Percentiles rank a stretch among this genome's conserved stretches.
Evolutionary conservation across 345 rosid species (phyloP).

Genomic region (Dipteronia dyeriana): DNA sequence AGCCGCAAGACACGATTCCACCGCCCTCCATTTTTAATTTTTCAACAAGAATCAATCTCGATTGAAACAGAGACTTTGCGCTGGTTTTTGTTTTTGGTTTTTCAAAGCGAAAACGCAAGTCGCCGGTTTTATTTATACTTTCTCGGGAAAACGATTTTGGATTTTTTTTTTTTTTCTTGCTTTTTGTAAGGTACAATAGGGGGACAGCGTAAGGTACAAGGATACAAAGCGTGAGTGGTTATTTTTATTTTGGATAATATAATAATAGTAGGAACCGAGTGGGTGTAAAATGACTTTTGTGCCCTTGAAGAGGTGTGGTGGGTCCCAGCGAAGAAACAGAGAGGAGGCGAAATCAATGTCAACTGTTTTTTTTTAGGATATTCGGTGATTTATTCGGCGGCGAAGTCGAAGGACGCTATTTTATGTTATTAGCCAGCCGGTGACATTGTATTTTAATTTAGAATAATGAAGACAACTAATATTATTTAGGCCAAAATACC

Average conservation of each 20-base stretch:
- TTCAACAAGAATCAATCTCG: no score
- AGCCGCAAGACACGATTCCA: slow-evolving; percentile 66
- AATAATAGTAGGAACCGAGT: background rate
- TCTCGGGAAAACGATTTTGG: background rate
- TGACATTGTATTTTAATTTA: no score
- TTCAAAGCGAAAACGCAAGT: background rate
- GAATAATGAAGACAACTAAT: no score
- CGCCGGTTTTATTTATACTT: background rate
- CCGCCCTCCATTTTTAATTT: slow-evolving; percentile 41
- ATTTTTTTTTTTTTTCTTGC: background rate
- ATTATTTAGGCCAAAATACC: no score
- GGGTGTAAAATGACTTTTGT: background rate
- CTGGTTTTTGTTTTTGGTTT: background rate
- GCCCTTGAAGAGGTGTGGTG: background rate
- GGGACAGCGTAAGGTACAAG: background rate
- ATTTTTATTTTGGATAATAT: background rate
- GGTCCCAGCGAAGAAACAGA: background rate
- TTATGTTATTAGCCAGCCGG: background rate
- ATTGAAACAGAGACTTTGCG: no score
- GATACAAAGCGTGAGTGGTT: background rate
- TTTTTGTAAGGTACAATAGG: background rate
- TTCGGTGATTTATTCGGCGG: background rate
- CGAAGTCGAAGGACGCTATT: background rate
- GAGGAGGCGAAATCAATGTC: background rate
- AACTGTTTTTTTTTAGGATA: background rate